A percentile compares a stretch with the other conserved stretches of the same genome.
phyloP scores from a whole-genome alignment of 345 rosid species.

The Salix exigua region DNA sequence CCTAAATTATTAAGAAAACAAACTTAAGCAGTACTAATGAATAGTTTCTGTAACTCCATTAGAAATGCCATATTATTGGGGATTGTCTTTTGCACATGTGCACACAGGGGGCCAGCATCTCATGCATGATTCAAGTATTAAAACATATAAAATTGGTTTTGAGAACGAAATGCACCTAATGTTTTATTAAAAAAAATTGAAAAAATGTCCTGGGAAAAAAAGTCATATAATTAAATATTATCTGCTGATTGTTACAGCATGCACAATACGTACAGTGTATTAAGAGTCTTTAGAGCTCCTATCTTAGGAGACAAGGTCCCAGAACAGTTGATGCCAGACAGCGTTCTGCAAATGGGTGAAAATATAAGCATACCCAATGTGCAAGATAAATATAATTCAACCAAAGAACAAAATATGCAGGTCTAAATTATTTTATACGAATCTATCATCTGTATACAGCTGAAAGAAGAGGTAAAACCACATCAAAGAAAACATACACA shows the following conservation, averaged over 20 bases:
- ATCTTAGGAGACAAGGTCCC: constrained; percentile 70
- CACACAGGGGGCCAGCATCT: neutral
- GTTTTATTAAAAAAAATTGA: neutral
- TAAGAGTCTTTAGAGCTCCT: constrained; percentile 57
- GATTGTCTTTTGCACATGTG: neutral
- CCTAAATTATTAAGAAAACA: neutral
- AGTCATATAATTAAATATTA: neutral
- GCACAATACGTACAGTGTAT: constrained; percentile 61
- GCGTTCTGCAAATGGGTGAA: constrained; percentile 48
- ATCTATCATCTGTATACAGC: neutral
- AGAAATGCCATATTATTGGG: neutral
- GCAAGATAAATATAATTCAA: constrained; percentile 1
- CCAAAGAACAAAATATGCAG: constrained; percentile 5
- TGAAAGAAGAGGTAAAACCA: neutral
- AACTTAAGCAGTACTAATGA: neutral
- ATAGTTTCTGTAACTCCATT: neutral
- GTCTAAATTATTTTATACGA: neutral
- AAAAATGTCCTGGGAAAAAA: neutral
- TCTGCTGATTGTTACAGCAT: constrained; percentile 1
- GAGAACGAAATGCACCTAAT: constrained; percentile 2
- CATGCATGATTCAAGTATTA: neutral
- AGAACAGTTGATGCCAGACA: constrained; percentile 73
- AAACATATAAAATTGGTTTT: neutral
- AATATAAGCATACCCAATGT: constrained; percentile 11
- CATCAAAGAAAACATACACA: constrained; percentile 49